Percentiles rank a stretch among this genome's conserved stretches.
Conservation (phyloP, 2,329 filamentous ascomycete genomes). For the Tympanopsis confertula region DNA sequence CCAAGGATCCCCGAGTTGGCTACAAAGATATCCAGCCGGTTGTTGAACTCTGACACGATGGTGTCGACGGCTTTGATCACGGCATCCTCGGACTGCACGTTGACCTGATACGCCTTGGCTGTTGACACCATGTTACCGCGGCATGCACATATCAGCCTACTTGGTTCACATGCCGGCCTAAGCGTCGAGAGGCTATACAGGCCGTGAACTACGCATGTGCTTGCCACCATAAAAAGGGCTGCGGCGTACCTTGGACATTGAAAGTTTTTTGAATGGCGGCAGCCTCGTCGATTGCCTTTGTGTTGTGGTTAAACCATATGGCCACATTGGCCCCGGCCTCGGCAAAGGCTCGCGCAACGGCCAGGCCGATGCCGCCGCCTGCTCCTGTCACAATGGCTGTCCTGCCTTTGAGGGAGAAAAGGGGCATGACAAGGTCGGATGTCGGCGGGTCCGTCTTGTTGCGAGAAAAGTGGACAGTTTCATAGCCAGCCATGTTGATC, state of each 20-base stretch:
- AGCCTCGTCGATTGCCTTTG: slow-evolving; percentile 48
- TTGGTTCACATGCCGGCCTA: no score
- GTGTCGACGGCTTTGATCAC: slow-evolving; percentile 37
- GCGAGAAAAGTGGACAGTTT: slow-evolving; percentile 41
- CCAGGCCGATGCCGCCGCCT: slow-evolving; percentile 58
- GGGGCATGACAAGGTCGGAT: slow-evolving; percentile 41
- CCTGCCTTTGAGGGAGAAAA: slow-evolving; percentile 59
- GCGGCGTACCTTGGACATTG: slow-evolving; percentile 55
- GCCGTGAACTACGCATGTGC: no score
- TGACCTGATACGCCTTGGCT: slow-evolving; percentile 52
- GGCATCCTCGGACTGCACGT: slow-evolving; percentile 40
- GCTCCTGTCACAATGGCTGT: slow-evolving; percentile 62
- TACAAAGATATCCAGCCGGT: slow-evolving; percentile 66
- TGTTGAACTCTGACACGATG: slow-evolving; percentile 56
- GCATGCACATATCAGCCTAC: no score
- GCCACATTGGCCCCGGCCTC: slow-evolving; percentile 64
- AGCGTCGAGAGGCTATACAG: no score
- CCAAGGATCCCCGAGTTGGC: slow-evolving; percentile 70
- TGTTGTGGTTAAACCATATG: slow-evolving; percentile 63
- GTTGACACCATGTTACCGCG: slow-evolving; percentile 1
- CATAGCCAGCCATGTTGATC: slow-evolving; percentile 25
- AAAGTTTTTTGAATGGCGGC: slow-evolving; percentile 53
- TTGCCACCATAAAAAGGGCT: no score
- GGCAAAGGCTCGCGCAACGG: slow-evolving; percentile 50
- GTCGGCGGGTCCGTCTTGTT: slow-evolving; percentile 37